These are phyloP conservation scores for Cantharellus anzutake DNA, from an alignment of 768 basidiomycete species.

Conservation along the genomic window DNA sequence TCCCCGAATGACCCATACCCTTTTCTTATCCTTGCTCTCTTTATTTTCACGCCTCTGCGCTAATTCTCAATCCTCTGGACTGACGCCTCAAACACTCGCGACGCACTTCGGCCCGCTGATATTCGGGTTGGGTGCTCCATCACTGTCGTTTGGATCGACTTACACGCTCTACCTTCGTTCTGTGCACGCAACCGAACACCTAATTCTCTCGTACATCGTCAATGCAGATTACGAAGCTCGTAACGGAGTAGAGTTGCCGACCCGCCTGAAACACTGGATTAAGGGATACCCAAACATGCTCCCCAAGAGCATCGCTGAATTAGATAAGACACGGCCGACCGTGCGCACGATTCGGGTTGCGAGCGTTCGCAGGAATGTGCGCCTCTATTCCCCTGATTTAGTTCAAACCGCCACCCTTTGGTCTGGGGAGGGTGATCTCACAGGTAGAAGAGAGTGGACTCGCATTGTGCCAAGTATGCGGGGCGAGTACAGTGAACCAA, in stretches of 20 bases:
- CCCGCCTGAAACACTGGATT: conserved; percentile 81
- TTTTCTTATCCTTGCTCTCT: conserved; percentile 54
- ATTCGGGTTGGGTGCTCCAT: conserved; percentile 53
- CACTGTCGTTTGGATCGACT: conserved; percentile 23
- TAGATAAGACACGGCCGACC: conserved; percentile 44
- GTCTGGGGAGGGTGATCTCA: conserved; percentile 30
- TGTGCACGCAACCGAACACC: conserved; percentile 77
- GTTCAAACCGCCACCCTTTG: conserved; percentile 42
- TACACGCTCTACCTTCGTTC: conserved; percentile 62
- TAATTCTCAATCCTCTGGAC: conserved; percentile 66
- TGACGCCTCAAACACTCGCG: conserved; percentile 79
- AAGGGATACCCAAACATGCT: conserved; percentile 74
- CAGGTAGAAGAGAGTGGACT: conserved; percentile 56
- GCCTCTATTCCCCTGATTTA: conserved; percentile 76
- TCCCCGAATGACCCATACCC: conserved; percentile 33
- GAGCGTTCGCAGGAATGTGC: conserved; percentile 58
- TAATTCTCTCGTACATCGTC: conserved; percentile 78
- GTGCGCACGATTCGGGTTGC: conserved; percentile 61
- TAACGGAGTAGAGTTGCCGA: conserved; percentile 43
- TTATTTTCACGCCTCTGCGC: conserved; percentile 69
- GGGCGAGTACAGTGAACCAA: conserved; percentile 34
- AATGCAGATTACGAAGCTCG: conserved; percentile 39
- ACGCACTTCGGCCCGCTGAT: conserved; percentile 77
- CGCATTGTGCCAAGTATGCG: conserved; percentile 32
- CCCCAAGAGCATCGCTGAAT: conserved; percentile 30